Percentiles rank a stretch among this genome's conserved stretches.
phyloP scores from a whole-genome alignment of 208 protist species.

The Herpetomonas tarakana region DNA sequence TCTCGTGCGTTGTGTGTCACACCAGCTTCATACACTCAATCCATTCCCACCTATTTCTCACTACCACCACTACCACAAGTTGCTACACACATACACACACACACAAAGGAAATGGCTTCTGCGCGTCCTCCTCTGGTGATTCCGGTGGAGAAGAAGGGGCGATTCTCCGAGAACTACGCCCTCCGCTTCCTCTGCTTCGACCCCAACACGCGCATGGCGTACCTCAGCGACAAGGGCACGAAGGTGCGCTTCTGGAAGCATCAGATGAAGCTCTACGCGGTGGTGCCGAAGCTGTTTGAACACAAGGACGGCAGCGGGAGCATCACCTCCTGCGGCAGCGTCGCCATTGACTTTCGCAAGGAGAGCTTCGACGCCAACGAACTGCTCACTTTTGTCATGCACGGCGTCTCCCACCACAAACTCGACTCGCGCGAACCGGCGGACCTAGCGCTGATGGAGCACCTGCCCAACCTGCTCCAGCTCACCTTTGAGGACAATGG shows the following conservation, averaged over 20 bases:
- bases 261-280: conserved; percentile 40
- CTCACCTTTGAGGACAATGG: conserved; percentile 1
- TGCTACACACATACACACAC: background rate
- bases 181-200: conserved; percentile 36
- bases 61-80: background rate
- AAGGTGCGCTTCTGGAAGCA: conserved; percentile 30
- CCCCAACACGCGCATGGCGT: conserved; percentile 29
- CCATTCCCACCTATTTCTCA: conserved; percentile 1
- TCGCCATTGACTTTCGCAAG: conserved; percentile 17
- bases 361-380: conserved; percentile 18
- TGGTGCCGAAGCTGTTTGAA: conserved; percentile 9
- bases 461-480: conserved; percentile 21
- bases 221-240: conserved; percentile 34
- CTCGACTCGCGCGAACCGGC: conserved; percentile 14
- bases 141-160: conserved; percentile 41
- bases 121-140: conserved; percentile 16
- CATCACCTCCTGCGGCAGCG: background rate
- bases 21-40: background rate
- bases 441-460: conserved; percentile 14
- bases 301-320: background rate
- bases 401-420: conserved; percentile 20
- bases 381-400: conserved; percentile 20
- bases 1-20: background rate
- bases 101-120: background rate
- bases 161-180: conserved; percentile 19